Evolutionary conservation across 495 filamentous ascomycete species (phyloP).

Genomic region (Neurospora hispaniola): DNA sequence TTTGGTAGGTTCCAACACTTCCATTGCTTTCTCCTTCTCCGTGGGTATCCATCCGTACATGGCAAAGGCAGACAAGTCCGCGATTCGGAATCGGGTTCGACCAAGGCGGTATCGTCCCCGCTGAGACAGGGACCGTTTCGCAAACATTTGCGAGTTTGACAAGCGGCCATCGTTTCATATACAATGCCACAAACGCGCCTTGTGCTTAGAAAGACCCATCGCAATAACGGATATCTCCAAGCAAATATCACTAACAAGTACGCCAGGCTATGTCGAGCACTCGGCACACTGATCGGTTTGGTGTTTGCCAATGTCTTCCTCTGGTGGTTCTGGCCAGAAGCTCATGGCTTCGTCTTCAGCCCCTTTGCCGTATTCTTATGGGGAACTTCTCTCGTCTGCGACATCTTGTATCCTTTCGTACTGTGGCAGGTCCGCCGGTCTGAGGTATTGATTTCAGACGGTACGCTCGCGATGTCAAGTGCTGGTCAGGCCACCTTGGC

Average conservation of each 20-base stretch:
- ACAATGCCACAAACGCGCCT: neutral
- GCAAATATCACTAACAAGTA: neutral
- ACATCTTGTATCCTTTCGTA: conserved; percentile 28
- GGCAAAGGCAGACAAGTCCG: neutral
- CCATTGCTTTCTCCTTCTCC: neutral
- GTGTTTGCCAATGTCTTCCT: conserved; percentile 18
- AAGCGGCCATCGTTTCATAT: neutral
- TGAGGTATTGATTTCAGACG: conserved; percentile 23
- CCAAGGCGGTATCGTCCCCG: neutral
- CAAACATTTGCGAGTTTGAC: neutral
- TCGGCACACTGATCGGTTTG: conserved; percentile 28
- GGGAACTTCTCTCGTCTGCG: conserved; percentile 22
- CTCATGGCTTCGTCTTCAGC: conserved; percentile 26
- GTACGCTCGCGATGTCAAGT: conserved; percentile 9
- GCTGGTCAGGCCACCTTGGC: neutral
- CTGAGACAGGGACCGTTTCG: neutral
- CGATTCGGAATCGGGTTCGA: neutral
- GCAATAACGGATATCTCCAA: neutral
- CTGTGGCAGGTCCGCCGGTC: conserved; percentile 22
- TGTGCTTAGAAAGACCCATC: neutral
- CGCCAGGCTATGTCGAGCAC: conserved; percentile 22
- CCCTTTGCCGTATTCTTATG: conserved; percentile 26
- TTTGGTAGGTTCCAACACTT: conserved; percentile 24
- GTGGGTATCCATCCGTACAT: neutral
- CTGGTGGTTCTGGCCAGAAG: conserved; percentile 34